Base-by-base conservation (phyloP, 2,329 filamentous ascomycete genomes). In the Hymenoscyphus linearis region DNA sequence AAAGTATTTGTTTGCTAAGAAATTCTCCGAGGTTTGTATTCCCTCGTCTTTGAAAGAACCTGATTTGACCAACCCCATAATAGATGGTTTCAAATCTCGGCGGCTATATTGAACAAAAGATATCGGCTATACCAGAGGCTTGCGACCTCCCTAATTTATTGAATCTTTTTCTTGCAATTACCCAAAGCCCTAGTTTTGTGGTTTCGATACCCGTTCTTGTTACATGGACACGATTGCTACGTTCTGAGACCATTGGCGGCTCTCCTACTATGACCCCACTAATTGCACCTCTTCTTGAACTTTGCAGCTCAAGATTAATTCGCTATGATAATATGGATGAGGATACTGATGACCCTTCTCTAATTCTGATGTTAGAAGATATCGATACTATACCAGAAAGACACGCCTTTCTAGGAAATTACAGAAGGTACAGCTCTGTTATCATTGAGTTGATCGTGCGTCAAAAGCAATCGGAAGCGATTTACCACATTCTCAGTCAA, bases 321-420 rank as follows among this genome's bases (percentile, higher is more conserved):
- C 87, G 91, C 59, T 99, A 96, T 74, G 95, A 99, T 74, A 87
- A 83, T 65, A 78, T 98, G 2, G 90, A 92, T 0, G 87, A 93
- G 65, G 89, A 96, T 65, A 89, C 87, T 0, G 84, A 90, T 54
- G 88, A 97, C 68, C 82, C 90, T 1, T 93, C 89, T 0, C 83
- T 92, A 62, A 79, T 91, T 12, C 95, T 96, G 67, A 80, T 99
- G 1, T 82, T 92, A 69, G 93, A 98, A 71, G 95, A 99, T 72
- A 96, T 96, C 60, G 95, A 99, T 71, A 98, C 93, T 0, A 80
- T 93, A 22, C 95, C 95, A 0, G 95, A 99, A 73, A 85, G 92
- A 26, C 95, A 99, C 75, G 91, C 92, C 0, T 99, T 99, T 73
- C 82, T 98, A 12, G 92, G 93, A 3, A 98, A 99, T 71, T 99